phyloP scores from a whole-genome alignment of 495 filamentous ascomycete species.

The Lineolata rhizophorae region DNA sequence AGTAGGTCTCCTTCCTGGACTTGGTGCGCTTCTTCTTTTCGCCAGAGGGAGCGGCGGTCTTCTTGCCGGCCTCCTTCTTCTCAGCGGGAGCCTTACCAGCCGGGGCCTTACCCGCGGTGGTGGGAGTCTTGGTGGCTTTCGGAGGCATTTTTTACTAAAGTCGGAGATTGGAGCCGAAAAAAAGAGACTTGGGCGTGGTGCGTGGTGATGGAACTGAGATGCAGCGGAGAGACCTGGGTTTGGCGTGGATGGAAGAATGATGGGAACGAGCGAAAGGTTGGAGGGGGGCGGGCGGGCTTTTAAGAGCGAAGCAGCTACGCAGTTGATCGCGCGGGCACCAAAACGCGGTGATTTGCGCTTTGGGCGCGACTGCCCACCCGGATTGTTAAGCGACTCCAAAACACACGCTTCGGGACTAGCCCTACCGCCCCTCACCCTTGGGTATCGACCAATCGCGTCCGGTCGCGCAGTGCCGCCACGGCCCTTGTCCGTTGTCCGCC shows the following conservation, averaged over 20 bases:
- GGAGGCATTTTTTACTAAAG: conserved; percentile 73
- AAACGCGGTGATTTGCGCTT: too few relatives aligned
- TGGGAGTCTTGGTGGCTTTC: conserved; percentile 87
- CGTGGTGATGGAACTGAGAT: not conserved
- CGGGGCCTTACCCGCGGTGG: conserved; percentile 88
- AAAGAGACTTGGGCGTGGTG: conserved; percentile 4
- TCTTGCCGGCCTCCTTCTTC: conserved; percentile 99
- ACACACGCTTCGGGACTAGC: too few relatives aligned
- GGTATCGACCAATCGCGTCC: too few relatives aligned
- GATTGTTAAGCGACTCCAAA: too few relatives aligned
- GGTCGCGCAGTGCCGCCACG: too few relatives aligned
- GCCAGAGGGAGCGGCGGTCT: conserved; percentile 73
- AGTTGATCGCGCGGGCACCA: conserved; percentile 1
- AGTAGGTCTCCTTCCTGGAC: conserved; percentile 99
- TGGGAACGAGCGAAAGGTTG: conserved; percentile 1
- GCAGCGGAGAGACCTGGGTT: conserved; percentile 1
- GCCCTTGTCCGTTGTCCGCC: too few relatives aligned
- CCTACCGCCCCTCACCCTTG: too few relatives aligned
- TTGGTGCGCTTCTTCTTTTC: conserved; percentile 99
- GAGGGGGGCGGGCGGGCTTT: not conserved
- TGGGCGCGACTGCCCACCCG: too few relatives aligned
- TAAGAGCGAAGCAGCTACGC: not conserved
- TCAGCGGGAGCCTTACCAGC: conserved; percentile 74
- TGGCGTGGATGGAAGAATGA: conserved; percentile 6
- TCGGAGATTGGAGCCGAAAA: conserved; percentile 11